Base-by-base conservation (phyloP, 1,284 basidiomycete genomes). In the Tilletia walkeri region DNA sequence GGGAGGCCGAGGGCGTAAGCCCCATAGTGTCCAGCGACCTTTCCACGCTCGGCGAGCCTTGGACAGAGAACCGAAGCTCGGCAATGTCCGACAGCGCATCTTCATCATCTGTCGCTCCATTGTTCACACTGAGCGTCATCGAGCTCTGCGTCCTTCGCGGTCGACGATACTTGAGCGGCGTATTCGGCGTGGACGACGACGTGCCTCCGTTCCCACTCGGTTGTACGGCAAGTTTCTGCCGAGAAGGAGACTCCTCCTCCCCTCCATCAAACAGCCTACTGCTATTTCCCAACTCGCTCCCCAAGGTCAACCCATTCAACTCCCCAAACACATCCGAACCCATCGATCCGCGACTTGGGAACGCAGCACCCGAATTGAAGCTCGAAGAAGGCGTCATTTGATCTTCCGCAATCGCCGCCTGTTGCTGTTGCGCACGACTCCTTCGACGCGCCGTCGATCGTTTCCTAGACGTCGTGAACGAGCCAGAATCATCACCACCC, bases 221-320 rank as follows among this genome's bases (percentile, higher is more conserved):
- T 14, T 45, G 41, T 7, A 39, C 36, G 6, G 50, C 50, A 53
- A 53, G 50, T 24, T 18, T 10, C 30, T 48, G 50, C 30, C 30
- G 12, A 39, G 18, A 48, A 10, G 12, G 47, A 48, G 47, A 30
- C 24, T 24, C 56, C 24, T 24, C 56, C 24, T 76, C 74, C 24
- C 24, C 24, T 30, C 24, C 24, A 36, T 78, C 77, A 38, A 73
- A 30, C 24, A 30, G 14, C 41, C 41, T 14, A 45, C 14, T 14
- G 14, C 41, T 73, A 18, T 72, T 75, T 18, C 76, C 78, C 66
- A 75, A 75, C 67, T 78, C 78, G 61, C 78, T 80, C 9, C 74
- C 78, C 16, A 80, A 69, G 14, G 74, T 76, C 20, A 73, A 66
- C n/a, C 70, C 75, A 16, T 70, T 71, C 20, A 69, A 63, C 5